phyloP scores from a whole-genome alignment of 805 yeast genomes.

The Yamadazyma paraphyllophila region DNA sequence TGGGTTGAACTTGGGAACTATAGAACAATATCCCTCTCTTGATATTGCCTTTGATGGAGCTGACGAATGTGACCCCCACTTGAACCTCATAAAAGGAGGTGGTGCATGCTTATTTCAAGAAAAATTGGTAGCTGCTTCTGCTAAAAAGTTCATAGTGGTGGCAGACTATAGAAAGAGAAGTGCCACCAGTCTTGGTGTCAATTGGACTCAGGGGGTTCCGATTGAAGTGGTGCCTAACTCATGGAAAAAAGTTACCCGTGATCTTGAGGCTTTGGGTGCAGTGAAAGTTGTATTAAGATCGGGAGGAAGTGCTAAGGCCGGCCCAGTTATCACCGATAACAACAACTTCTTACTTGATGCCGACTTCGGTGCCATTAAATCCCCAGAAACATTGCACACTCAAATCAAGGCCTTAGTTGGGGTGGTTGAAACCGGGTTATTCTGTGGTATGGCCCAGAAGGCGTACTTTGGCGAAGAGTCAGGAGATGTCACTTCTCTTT shows the following conservation, averaged over 20 bases:
- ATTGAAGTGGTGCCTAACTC: constrained; percentile 92
- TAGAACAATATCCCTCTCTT: constrained; percentile 77
- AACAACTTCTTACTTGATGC: constrained; percentile 92
- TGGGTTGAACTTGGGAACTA: constrained; percentile 72
- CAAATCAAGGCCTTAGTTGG: constrained; percentile 78
- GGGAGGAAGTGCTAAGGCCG: constrained; percentile 92
- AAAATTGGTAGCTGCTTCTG: constrained; percentile 82
- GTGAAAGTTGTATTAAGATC: constrained; percentile 64
- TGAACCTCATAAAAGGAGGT: constrained; percentile 95
- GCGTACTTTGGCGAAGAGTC: constrained; percentile 88
- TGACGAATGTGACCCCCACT: constrained; percentile 79
- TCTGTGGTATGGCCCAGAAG: constrained; percentile 67
- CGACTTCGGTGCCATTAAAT: constrained; percentile 74
- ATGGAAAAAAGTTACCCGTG: constrained; percentile 68
- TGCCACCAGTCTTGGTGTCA: constrained; percentile 60
- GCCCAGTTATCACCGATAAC: constrained; percentile 95
- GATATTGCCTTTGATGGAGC: constrained; percentile 99
- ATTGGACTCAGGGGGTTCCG: constrained; percentile 91
- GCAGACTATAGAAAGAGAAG: constrained; percentile 91
- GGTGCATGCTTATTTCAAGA: constrained; percentile 98
- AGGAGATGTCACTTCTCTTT: constrained; percentile 45
- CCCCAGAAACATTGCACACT: constrained; percentile 52
- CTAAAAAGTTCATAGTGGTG: constrained; percentile 76
- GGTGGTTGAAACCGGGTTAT: constrained; percentile 94
- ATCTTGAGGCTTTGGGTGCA: constrained; percentile 65